These are phyloP conservation scores for Penicillium sclerotiorum DNA, from an alignment of 2,329 filamentous ascomycete genomes.

Conservation along the genomic window DNA sequence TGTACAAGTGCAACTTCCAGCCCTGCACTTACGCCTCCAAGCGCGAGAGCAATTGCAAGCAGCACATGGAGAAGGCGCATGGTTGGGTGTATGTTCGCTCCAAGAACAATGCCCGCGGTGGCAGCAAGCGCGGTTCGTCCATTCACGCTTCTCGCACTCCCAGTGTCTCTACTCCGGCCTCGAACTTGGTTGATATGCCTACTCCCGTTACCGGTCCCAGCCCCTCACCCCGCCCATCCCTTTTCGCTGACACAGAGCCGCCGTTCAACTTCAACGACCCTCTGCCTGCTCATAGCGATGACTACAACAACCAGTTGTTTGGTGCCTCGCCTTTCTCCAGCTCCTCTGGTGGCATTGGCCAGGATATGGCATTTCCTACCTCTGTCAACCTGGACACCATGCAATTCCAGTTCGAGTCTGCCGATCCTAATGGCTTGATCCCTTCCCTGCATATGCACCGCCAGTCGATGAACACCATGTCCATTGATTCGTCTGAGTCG, in stretches of 20 bases:
- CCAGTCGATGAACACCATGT: slow-evolving; percentile 28
- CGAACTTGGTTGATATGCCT: slow-evolving; percentile 56
- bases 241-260: slow-evolving; percentile 12
- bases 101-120: slow-evolving; percentile 82
- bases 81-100: slow-evolving; percentile 88
- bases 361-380: slow-evolving; percentile 24
- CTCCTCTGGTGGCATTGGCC: slow-evolving; percentile 16
- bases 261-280: slow-evolving; percentile 33
- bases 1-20: slow-evolving; percentile 81
- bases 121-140: slow-evolving; percentile 44
- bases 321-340: slow-evolving; percentile 21
- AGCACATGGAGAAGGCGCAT: slow-evolving; percentile 98
- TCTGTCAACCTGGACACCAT: slow-evolving; percentile 32
- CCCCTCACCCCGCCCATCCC: slow-evolving; percentile 28
- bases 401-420: slow-evolving; percentile 31
- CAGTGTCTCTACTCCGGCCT: slow-evolving; percentile 61
- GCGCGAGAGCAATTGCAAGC: slow-evolving; percentile 94
- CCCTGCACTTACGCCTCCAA: slow-evolving; percentile 94
- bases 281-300: slow-evolving; percentile 19
- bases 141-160: slow-evolving; percentile 46
- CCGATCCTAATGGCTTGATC: slow-evolving; percentile 31
- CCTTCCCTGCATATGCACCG: slow-evolving; percentile 28
- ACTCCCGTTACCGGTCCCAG: slow-evolving; percentile 47
- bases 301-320: slow-evolving; percentile 32
- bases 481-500: slow-evolving; percentile 21